Conservation (phyloP, 2,329 filamentous ascomycete species). For the Nakataea oryzae region DNA sequence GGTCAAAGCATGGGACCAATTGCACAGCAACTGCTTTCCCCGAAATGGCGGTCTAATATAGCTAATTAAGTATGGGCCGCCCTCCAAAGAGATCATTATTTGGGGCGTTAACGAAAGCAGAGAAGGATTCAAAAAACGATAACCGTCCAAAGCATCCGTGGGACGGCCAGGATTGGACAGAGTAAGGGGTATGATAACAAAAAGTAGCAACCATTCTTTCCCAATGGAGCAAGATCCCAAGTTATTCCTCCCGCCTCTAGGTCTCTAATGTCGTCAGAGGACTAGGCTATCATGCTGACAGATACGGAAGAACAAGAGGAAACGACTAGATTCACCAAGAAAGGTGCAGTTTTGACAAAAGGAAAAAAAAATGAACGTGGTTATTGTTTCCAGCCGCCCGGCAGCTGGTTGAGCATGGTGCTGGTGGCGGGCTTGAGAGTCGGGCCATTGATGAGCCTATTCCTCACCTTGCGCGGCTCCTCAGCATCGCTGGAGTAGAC, state of each 20-base stretch:
- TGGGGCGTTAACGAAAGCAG: background rate
- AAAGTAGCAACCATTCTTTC: no score
- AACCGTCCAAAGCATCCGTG: background rate
- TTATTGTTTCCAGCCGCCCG: background rate
- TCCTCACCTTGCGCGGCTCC: background rate
- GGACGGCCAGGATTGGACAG: background rate
- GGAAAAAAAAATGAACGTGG: background rate
- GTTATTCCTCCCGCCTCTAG: no score
- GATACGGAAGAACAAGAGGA: no score
- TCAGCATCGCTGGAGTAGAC: slow-evolving; percentile 3
- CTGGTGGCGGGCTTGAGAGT: background rate
- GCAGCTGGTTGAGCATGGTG: background rate
- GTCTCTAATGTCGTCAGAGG: no score
- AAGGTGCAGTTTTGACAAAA: background rate
- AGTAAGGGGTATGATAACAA: background rate
- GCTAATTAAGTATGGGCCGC: background rate
- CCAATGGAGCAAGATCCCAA: no score
- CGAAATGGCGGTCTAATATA: background rate
- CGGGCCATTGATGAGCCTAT: background rate
- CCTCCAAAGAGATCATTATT: background rate
- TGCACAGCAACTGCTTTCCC: no score
- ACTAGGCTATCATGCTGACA: no score
- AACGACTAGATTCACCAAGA: no score
- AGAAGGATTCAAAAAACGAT: background rate
- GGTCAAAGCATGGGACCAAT: no score